Base-by-base conservation (phyloP, 257 asterid species). In the Datura wrightii region DNA sequence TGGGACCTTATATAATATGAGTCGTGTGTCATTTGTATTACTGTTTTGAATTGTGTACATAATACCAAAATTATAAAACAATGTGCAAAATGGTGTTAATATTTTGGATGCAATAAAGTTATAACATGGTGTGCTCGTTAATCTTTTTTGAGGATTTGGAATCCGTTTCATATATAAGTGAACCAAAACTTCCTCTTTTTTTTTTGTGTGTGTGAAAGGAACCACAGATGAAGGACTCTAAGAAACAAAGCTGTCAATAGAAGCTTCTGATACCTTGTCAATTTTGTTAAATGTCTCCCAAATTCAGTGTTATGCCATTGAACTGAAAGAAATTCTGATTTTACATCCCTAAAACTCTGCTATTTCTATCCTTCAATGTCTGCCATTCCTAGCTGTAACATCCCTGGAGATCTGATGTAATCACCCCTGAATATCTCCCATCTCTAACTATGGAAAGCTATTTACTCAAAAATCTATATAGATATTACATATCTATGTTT, bases 41-140 rank as follows among this genome's bases (percentile, higher is more conserved):
- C 46, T 6, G 46, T 65, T 65, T 13, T 36, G 10, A 5, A 65
- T 13, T 65, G 74, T 65, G 46, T 65, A 5, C 52, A 67, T 67
- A 37, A 67, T 39, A 3, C 48, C 52, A 37, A 67, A 67, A 67
- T 67, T 67, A 31, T 67, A 67, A 41, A 67, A 67, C 13, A 67
- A 67, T 66, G 74, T 66, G 74, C 74, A 66, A 66, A 66, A n/a
- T 39, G 3, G 78, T 67, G 52, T 15, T 15, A 67, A 46, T 67
- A 67, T 67, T 37, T 67, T 37, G 52, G 13, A 67, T 67, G 78
- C 78, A 67, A 67, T 67, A 15, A 67, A 67, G 50, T 39, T 67
- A 67, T 67, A 15, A 67, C 78, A 39, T 67, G 50, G 50, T 31
- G 7, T 67, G 13, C 52, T 7, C 78, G 42, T 15, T 39, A 14